Evolutionary conservation across 1,139 yeast species (phyloP).

Genomic region (Suzukiozyma palmioleophila): DNA sequence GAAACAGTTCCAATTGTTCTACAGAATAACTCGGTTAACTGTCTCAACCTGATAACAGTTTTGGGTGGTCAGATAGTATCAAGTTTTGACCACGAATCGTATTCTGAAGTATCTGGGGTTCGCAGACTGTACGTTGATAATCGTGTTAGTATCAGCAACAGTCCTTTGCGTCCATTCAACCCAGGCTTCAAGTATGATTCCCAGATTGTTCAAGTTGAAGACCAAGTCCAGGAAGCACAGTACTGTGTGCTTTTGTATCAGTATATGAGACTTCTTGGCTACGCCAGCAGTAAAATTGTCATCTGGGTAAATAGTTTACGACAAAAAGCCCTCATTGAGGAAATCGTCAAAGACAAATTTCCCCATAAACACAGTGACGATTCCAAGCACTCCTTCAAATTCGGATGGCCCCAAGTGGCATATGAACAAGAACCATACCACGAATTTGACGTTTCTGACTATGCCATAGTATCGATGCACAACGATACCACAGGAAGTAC

Average conservation of each 20-base stretch:
- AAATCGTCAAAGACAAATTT: slow-evolving; percentile 12
- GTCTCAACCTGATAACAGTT: neutral
- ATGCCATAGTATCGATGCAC: slow-evolving; percentile 7
- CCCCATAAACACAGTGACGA: slow-evolving; percentile 4
- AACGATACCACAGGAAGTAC: neutral
- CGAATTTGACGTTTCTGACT: slow-evolving; percentile 5
- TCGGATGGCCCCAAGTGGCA: slow-evolving; percentile 7
- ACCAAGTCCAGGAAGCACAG: slow-evolving; percentile 48
- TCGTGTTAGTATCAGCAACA: neutral
- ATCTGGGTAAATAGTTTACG: slow-evolving; percentile 39
- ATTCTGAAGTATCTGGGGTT: neutral
- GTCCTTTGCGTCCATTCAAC: slow-evolving; percentile 16
- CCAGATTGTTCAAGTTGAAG: slow-evolving; percentile 36
- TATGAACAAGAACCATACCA: slow-evolving; percentile 4
- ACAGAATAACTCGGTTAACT: neutral
- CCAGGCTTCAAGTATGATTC: slow-evolving; percentile 35
- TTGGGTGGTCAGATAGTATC: slow-evolving; percentile 1
- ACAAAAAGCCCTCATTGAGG: slow-evolving; percentile 27
- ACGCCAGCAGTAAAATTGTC: slow-evolving; percentile 34
- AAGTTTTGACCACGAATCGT: neutral
- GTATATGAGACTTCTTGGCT: slow-evolving; percentile 45
- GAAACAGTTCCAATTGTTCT: neutral
- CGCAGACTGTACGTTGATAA: neutral
- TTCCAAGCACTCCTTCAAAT: slow-evolving; percentile 4
- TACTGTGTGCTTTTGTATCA: slow-evolving; percentile 43